Evolutionary conservation across 495 filamentous ascomycete species (phyloP).

Genomic region (Penicillium roqueforti): DNA sequence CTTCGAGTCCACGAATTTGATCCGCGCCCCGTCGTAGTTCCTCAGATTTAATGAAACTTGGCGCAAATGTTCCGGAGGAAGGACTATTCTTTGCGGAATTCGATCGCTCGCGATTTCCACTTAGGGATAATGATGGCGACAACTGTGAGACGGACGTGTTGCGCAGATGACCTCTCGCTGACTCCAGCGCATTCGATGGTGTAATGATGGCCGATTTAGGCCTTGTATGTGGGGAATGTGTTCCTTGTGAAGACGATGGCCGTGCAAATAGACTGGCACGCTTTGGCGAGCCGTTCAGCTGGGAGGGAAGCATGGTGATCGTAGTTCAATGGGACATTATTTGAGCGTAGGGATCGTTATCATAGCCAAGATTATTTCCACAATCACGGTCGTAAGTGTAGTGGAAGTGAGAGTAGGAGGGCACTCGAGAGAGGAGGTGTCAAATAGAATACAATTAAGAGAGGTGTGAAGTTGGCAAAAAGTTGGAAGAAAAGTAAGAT

Average conservation of each 20-base stretch:
- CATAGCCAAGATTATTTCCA: slow-evolving; percentile 15
- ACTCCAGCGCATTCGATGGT: slow-evolving; percentile 44
- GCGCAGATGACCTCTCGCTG: slow-evolving; percentile 47
- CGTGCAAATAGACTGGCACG: slow-evolving; percentile 73
- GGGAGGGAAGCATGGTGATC: slow-evolving; percentile 42
- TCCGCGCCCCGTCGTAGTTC: slow-evolving; percentile 63
- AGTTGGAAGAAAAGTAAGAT: slow-evolving; percentile 8
- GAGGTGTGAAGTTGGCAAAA: slow-evolving; percentile 3
- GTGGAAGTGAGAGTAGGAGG: not conserved
- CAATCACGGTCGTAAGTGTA: not conserved
- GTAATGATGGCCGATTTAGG: slow-evolving; percentile 71
- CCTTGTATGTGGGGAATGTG: slow-evolving; percentile 43
- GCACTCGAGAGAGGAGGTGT: slow-evolving; percentile 5
- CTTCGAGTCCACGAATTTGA: slow-evolving; percentile 73
- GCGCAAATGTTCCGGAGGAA: slow-evolving; percentile 80
- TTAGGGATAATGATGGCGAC: slow-evolving; percentile 26
- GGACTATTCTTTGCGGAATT: slow-evolving; percentile 55
- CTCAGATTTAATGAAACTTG: slow-evolving; percentile 87
- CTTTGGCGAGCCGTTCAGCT: slow-evolving; percentile 49
- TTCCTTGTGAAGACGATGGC: slow-evolving; percentile 55
- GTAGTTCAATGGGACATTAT: slow-evolving; percentile 36
- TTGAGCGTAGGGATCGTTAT: slow-evolving; percentile 11
- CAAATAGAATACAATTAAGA: not conserved
- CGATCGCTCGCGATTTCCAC: slow-evolving; percentile 45
- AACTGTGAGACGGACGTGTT: slow-evolving; percentile 53